Conservation (phyloP, 148 eudicot species). For the Vaccinium macrocarpon region DNA sequence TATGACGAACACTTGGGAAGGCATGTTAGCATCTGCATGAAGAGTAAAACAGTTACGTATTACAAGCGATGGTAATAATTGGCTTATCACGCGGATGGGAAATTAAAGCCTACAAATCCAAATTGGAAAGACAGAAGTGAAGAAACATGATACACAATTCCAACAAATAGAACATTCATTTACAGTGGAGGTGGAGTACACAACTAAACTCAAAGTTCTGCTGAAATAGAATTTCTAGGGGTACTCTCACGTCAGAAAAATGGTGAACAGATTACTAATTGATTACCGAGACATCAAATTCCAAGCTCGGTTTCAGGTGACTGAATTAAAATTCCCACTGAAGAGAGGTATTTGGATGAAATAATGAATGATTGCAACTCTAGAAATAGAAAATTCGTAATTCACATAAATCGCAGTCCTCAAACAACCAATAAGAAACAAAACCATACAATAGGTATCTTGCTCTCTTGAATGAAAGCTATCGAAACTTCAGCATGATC, state of each 20-base stretch:
- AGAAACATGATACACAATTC: not conserved
- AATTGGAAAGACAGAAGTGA: not conserved
- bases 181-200: not conserved
- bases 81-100: not conserved
- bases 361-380: not conserved
- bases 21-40: slow-evolving; percentile 71
- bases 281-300: not conserved
- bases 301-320: not conserved
- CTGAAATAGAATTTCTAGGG: not conserved
- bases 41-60: slow-evolving; percentile 11
- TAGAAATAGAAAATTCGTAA: not conserved
- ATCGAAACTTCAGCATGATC: slow-evolving; percentile 90
- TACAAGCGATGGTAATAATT: not conserved
- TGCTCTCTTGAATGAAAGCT: slow-evolving; percentile 83
- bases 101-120: not conserved
- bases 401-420: not conserved
- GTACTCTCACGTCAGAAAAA: not conserved
- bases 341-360: not conserved
- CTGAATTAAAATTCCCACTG: not conserved
- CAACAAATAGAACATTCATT: not conserved
- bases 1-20: slow-evolving; percentile 48
- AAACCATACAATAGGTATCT: slow-evolving; percentile 61
- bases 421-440: not conserved
- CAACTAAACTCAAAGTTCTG: not conserved
- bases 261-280: not conserved